A percentile compares a stretch with the other conserved stretches of the same genome.
Conservation (phyloP, 768 basidiomycete genomes). For the Dioszegia aurantiaca region DNA sequence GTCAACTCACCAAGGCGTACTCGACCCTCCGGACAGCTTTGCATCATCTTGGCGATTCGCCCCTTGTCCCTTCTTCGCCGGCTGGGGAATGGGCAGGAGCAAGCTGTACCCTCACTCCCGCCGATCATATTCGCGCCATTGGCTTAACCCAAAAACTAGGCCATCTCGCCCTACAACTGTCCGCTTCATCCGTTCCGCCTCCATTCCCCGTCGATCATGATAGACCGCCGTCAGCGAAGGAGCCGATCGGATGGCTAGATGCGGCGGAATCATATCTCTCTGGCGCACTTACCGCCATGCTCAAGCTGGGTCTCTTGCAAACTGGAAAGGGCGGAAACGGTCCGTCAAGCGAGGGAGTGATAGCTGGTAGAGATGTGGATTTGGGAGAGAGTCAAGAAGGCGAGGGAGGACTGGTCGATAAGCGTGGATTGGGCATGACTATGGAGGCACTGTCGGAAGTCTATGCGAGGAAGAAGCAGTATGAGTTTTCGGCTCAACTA, state of each 20-base stretch:
- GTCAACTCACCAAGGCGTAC: constrained; percentile 39
- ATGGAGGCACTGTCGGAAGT: constrained; percentile 51
- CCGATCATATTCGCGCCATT: constrained; percentile 44
- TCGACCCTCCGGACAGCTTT: constrained; percentile 34
- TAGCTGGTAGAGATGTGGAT: constrained; percentile 33
- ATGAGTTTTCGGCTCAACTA: constrained; percentile 41
- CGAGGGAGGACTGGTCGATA: constrained; percentile 37
- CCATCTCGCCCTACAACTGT: constrained; percentile 36
- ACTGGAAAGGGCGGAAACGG: neutral
- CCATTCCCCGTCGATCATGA: constrained; percentile 26
- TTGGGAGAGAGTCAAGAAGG: constrained; percentile 17
- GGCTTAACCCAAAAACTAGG: constrained; percentile 49
- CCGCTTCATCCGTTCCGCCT: constrained; percentile 3
- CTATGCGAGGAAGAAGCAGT: constrained; percentile 42
- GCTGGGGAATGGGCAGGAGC: constrained; percentile 13
- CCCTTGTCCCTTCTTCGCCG: constrained; percentile 14
- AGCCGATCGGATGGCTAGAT: constrained; percentile 23
- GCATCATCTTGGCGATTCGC: constrained; percentile 26
- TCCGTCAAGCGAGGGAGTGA: constrained; percentile 5
- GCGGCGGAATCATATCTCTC: constrained; percentile 43
- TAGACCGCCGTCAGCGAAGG: neutral
- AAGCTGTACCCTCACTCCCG: constrained; percentile 10
- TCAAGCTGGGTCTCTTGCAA: constrained; percentile 24
- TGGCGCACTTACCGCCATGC: constrained; percentile 38
- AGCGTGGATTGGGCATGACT: constrained; percentile 47